Conservation (phyloP, 2,329 filamentous ascomycete species). For the Cercospora sp. region DNA sequence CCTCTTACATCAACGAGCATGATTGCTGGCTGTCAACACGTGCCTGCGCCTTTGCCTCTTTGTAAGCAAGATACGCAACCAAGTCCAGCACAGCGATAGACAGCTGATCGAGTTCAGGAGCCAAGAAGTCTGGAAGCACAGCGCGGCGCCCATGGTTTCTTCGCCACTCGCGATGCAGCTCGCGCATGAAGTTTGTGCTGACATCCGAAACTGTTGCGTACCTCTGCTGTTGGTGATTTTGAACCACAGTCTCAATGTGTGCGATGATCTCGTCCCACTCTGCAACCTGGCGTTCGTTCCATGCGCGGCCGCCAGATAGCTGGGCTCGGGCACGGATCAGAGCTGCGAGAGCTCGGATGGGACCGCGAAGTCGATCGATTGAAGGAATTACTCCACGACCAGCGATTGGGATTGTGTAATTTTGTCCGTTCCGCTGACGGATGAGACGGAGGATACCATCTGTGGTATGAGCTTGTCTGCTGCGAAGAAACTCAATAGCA, state of each 20-base stretch:
- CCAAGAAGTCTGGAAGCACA: neutral
- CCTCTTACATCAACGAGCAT: neutral
- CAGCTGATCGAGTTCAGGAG: neutral
- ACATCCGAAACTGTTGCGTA: neutral
- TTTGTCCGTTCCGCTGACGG: neutral
- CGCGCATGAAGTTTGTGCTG: neutral
- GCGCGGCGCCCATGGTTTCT: neutral
- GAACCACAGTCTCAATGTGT: neutral
- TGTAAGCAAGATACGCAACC: neutral
- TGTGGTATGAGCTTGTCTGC: neutral
- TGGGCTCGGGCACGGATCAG: neutral
- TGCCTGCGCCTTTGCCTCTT: neutral
- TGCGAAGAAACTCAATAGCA: neutral
- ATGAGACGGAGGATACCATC: neutral
- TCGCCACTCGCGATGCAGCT: neutral
- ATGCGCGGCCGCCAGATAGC: neutral
- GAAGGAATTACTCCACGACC: neutral
- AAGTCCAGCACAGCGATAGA: neutral
- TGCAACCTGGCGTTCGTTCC: neutral
- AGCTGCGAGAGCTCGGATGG: neutral
- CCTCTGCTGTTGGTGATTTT: neutral
- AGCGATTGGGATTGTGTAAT: neutral
- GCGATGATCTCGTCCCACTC: neutral
- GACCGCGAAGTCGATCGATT: neutral
- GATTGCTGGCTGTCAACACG: neutral